Percentiles rank a stretch among this genome's conserved stretches.
phyloP scores from a whole-genome alignment of 768 basidiomycete species.

The Trametes sanguinea region DNA sequence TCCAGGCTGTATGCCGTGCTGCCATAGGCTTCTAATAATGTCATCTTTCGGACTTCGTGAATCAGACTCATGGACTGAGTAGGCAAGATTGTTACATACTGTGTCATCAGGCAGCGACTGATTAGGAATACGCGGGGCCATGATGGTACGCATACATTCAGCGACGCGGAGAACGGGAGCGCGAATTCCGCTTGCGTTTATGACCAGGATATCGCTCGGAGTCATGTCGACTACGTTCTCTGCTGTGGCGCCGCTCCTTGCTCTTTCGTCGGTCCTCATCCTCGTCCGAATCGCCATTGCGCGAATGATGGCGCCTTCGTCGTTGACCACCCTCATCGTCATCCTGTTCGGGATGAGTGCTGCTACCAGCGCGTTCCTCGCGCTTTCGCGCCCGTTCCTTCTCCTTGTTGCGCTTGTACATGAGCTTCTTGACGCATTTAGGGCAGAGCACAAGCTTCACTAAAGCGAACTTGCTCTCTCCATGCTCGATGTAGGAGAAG shows the following conservation, averaged over 20 bases:
- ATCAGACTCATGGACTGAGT: too few relatives aligned
- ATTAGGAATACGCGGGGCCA: background rate
- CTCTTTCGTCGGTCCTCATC: background rate
- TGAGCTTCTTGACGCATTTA: slow-evolving; percentile 78
- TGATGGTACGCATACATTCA: background rate
- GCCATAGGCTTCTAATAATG: too few relatives aligned
- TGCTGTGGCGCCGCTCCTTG: background rate
- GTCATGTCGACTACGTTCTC: background rate
- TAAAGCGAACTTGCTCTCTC: slow-evolving; percentile 72
- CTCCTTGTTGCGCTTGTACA: slow-evolving; percentile 80
- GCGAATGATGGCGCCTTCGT: background rate
- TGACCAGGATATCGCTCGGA: background rate
- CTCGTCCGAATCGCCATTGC: background rate
- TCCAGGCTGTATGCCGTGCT: too few relatives aligned
- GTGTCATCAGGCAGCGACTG: too few relatives aligned
- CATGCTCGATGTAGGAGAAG: slow-evolving; percentile 84
- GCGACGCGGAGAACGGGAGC: slow-evolving; percentile 33
- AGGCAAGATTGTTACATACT: too few relatives aligned
- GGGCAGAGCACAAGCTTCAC: slow-evolving; percentile 90
- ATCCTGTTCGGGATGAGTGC: background rate
- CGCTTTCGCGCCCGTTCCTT: slow-evolving; percentile 37
- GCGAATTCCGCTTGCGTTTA: slow-evolving; percentile 26
- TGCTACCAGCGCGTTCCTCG: background rate
- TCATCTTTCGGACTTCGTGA: too few relatives aligned
- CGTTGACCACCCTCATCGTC: background rate